Evolutionary conservation across 805 yeast genomes (phyloP), one percentile per base, ranked within the genome.

Genomic region (Maudiozyma saulgeensis): DNA sequence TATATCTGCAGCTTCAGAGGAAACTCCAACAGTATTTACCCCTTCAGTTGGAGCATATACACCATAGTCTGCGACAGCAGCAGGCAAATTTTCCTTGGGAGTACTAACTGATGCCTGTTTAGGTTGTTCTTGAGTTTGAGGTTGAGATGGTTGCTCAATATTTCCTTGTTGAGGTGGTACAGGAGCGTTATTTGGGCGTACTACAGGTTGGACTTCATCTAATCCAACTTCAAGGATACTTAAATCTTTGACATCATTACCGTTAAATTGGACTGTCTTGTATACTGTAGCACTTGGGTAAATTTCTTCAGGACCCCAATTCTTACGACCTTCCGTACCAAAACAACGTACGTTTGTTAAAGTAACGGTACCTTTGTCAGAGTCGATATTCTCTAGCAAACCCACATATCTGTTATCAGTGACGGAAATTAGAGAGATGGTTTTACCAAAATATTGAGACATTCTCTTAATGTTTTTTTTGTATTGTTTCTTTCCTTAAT

Each of bases 381-480:
- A 93, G 66, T 88, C 88, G 60, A 93, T 87, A 56, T 80, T 82
- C 56, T 87, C 88, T 62, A 91, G 75, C n/a, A 79, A 71, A 32
- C 99, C 99, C 50, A 88, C 93, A 63, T 91, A 91, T 55, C 96
- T 81, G 53, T 54, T 60, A 25, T 57, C 65, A 4, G 63, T 61
- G 9, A 60, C 61, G 18, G 67, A 62, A 47, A 64, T 56, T 53
- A 61, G 48, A 7, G 64, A 58, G 28, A 64, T 61, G 46, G 91
- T 83, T 66, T 87, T 87, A 9, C 98, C 98, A 56, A 89, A 85
- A 68, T 84, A 90, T 62, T 89, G 89, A 43, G 97, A 84, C 98
- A 93, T 93, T n/a, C 8, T 39, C 19, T 16, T 19, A 19, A 11
- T n/a, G 9, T 35, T 9, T n/a, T 7, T 6, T 35, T 15, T 5